Conservation (phyloP, 106 monocot species). For the Dendrobium huoshanense region DNA sequence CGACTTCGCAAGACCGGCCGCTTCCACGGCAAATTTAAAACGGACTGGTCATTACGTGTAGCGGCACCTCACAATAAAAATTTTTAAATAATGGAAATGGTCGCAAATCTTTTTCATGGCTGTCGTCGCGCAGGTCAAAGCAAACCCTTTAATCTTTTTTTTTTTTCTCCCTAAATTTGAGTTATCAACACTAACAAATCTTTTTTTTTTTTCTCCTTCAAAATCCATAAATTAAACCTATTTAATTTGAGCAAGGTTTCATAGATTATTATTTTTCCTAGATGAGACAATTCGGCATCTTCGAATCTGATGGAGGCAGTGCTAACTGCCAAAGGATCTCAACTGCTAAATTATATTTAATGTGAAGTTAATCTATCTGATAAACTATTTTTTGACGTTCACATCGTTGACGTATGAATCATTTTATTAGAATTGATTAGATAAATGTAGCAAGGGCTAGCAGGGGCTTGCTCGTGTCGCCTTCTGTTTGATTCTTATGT, state of each 20-base stretch:
- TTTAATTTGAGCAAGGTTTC: not conserved
- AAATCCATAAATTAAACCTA: not conserved
- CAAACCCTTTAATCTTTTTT: too few species aligned
- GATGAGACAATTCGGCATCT: constrained; percentile 4
- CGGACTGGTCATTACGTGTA: too few species aligned
- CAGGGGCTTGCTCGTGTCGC: not conserved
- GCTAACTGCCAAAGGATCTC: constrained; percentile 9
- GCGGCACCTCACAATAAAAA: not conserved
- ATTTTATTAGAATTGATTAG: not conserved
- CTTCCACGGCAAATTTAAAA: too few species aligned
- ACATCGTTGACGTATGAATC: not conserved
- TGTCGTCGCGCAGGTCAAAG: constrained; percentile 2
- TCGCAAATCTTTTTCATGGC: not conserved
- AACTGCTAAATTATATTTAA: constrained; percentile 2
- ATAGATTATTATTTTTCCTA: not conserved
- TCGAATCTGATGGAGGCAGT: not conserved
- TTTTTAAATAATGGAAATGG: not conserved
- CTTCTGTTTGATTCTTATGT: constrained; percentile 5
- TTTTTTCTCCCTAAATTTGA: not conserved
- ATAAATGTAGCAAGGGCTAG: not conserved
- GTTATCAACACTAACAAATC: not conserved
- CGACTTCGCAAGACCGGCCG: too few species aligned
- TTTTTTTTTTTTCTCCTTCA: not conserved
- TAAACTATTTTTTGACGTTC: not conserved
- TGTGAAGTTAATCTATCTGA: not conserved